Base-by-base conservation (phyloP, 2,329 filamentous ascomycete genomes). In the Talaromyces amestolkiae region DNA sequence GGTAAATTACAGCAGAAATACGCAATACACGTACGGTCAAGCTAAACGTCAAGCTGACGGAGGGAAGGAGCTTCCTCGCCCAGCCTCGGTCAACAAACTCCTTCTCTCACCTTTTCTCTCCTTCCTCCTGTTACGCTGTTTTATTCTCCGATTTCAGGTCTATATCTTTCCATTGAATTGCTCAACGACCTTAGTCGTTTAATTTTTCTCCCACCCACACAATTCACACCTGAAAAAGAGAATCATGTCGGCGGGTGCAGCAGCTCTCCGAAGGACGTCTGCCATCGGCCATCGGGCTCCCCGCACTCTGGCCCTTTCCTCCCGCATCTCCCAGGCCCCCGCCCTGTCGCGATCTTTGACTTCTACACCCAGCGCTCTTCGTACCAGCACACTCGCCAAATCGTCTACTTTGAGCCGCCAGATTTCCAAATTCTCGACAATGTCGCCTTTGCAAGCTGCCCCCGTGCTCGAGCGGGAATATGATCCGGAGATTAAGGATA, bases 401-500 rank as follows among this genome's bases (percentile, higher is more conserved):
- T 37, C 60, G 22, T 53, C 64, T 19, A 10, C 58, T 15, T 59
- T 39, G 58, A 45, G 11, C 17, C 62, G 61, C 24, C 65, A 66
- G 41, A 68, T 72, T 58, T 72, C 77, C 37, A 71, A 69, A 56
- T 81, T 81, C 68, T 81, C 80, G 54, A 82, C 79, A 67, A 79
- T 80, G 74, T 67, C 78, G 59, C 70, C 79, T 59, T 75, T 78
- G 69, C 75, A 74, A 61, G 73, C 75, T 64, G 65, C 76, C 56
- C 72, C 74, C 19, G 71, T 74, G 24, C 69, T 70, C 47, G 71
- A 77, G 58, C 75, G 85, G 77, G 85, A 88, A 71, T 97, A 94
- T 80, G 94, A 98, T 77, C 88, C 91, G 69, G 94, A 97, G 83
- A 95, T 98, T 80, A 89, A 88, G 79, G 93, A 98, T 78, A 97